Evolutionary conservation across 2,329 filamentous ascomycete genomes (phyloP).

Genomic region (Fusarium bactridioides): DNA sequence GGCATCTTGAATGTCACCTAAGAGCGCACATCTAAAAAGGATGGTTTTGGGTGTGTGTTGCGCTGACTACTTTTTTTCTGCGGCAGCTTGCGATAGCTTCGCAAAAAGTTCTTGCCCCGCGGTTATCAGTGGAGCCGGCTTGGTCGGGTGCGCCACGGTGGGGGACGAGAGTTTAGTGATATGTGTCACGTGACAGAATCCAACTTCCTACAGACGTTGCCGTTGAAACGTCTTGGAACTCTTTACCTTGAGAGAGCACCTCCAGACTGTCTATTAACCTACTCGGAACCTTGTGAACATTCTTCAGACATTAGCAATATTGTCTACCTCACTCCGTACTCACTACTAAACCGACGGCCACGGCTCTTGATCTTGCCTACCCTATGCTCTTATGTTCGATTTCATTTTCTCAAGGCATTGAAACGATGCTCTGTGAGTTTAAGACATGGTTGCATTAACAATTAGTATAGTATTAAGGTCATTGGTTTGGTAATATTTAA

Average conservation of each 20-base stretch:
- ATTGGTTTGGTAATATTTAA: background rate
- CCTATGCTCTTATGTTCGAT: background rate
- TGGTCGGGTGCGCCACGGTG: conserved; percentile 37
- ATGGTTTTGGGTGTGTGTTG: conserved; percentile 18
- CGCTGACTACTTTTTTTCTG: conserved; percentile 34
- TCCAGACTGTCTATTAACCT: background rate
- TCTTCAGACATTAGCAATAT: background rate
- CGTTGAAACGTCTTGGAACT: background rate
- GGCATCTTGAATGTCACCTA: conserved; percentile 56
- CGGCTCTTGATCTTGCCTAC: background rate
- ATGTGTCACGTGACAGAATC: conserved; percentile 29
- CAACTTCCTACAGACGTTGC: background rate
- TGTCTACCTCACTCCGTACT: background rate
- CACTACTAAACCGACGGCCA: background rate
- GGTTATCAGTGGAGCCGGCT: conserved; percentile 39
- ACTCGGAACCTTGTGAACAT: background rate
- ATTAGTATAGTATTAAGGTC: fast-evolving
- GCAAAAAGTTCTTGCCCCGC: conserved; percentile 46
- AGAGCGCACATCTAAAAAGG: conserved; percentile 42
- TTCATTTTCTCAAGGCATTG: background rate
- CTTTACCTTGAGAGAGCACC: background rate
- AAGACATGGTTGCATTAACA: background rate
- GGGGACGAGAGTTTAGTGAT: conserved; percentile 39
- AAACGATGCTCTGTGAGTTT: background rate
- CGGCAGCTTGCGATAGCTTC: conserved; percentile 41